phyloP scores from a whole-genome alignment of 2,329 filamentous ascomycete genomes.

The Fusarium austroafricanum region DNA sequence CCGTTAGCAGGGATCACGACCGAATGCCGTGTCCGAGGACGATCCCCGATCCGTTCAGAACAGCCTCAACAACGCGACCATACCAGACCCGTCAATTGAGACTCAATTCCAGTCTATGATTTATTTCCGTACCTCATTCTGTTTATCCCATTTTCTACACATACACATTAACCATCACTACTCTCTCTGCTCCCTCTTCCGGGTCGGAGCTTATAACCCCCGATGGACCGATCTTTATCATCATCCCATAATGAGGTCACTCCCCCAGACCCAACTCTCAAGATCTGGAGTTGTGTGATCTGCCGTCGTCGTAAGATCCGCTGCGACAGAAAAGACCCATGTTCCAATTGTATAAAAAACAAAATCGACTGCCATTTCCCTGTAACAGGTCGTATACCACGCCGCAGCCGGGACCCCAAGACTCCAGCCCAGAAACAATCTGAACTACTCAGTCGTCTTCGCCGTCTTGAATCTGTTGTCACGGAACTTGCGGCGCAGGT shows the following conservation, averaged over 20 bases:
- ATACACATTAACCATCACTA: neutral
- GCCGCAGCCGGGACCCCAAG: slow-evolving; percentile 39
- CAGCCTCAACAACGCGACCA: neutral
- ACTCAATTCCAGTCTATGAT: neutral
- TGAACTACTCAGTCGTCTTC: slow-evolving; percentile 46
- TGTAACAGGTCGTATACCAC: slow-evolving; percentile 48
- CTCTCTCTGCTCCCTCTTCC: neutral
- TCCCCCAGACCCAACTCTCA: slow-evolving; percentile 30
- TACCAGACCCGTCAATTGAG: neutral
- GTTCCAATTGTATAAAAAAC: slow-evolving; percentile 43
- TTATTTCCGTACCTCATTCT: neutral
- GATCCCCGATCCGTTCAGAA: slow-evolving; percentile 26
- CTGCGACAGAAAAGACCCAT: slow-evolving; percentile 49
- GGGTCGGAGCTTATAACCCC: slow-evolving; percentile 28
- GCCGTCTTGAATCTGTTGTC: slow-evolving; percentile 48
- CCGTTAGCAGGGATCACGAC: slow-evolving; percentile 36
- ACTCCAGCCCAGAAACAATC: slow-evolving; percentile 47
- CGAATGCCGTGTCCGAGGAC: slow-evolving; percentile 48
- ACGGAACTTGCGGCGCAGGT: slow-evolving; percentile 48
- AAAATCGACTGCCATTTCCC: slow-evolving; percentile 49
- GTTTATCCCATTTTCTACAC: neutral
- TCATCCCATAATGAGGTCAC: slow-evolving; percentile 13
- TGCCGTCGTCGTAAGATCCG: slow-evolving; percentile 49
- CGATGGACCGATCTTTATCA: slow-evolving; percentile 29
- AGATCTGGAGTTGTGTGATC: slow-evolving; percentile 50